These are phyloP conservation scores for Guadua angustifolia DNA, from an alignment of 176 grass and related monocot species.

Conservation along the genomic window DNA sequence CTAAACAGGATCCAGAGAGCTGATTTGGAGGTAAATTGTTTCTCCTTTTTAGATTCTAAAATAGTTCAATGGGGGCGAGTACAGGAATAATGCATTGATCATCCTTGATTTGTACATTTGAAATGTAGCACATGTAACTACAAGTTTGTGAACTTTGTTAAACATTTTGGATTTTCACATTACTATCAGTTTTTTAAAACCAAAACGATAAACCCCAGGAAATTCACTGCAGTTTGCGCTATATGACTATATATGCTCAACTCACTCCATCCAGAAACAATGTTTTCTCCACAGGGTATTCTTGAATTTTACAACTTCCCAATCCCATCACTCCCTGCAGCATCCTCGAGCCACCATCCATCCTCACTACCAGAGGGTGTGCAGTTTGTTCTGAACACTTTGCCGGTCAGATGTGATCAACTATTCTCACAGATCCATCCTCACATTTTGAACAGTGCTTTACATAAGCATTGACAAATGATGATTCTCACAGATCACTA, in stretches of 20 bases:
- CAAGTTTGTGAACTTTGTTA: neutral
- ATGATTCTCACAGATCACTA: neutral
- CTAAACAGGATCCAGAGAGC: slow-evolving; percentile 42
- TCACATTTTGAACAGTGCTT: slow-evolving; percentile 2
- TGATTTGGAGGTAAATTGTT: slow-evolving; percentile 44
- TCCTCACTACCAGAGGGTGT: neutral
- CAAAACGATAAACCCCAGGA: neutral
- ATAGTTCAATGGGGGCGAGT: neutral
- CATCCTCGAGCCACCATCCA: slow-evolving; percentile 18
- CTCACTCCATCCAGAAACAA: neutral
- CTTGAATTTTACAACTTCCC: slow-evolving; percentile 53
- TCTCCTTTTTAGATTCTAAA: neutral
- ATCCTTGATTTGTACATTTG: neutral
- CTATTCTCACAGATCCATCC: neutral
- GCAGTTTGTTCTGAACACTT: slow-evolving; percentile 27
- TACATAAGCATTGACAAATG: neutral
- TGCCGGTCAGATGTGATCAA: slow-evolving; percentile 28
- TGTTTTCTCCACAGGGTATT: slow-evolving; percentile 45
- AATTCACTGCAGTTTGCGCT: slow-evolving; percentile 2
- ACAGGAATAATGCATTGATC: neutral
- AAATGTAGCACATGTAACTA: neutral
- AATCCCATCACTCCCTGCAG: neutral
- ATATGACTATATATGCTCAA: slow-evolving; percentile 20
- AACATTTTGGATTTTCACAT: neutral
- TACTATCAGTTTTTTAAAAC: neutral